Conservation (phyloP, 139 green algal species). For the Spirogloea muscicola region DNA sequence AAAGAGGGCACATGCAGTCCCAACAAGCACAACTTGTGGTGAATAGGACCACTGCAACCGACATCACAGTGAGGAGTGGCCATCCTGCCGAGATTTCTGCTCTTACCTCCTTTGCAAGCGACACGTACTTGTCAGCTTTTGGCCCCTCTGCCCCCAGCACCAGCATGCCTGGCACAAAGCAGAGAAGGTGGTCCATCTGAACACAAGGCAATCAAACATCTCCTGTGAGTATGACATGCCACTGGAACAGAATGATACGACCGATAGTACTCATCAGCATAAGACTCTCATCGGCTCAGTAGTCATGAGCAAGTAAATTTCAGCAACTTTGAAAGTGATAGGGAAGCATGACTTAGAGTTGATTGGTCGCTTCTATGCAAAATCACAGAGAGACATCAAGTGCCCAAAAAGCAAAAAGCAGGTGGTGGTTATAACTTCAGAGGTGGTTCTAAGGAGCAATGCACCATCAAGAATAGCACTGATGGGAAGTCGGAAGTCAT, state of each 20-base stretch:
- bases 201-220: not conserved
- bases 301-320: constrained; percentile 6
- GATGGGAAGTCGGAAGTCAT: constrained; percentile 7
- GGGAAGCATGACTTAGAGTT: not conserved
- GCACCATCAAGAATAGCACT: constrained; percentile 7
- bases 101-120: constrained; percentile 50
- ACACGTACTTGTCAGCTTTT: constrained; percentile 40
- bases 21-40: not conserved
- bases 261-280: not conserved
- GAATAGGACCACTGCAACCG: not conserved
- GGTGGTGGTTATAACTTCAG: not conserved
- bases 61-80: not conserved
- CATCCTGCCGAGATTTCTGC: too few species aligned
- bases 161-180: constrained; percentile 69
- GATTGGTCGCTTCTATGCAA: not conserved
- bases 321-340: not conserved
- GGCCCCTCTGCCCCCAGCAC: constrained; percentile 48
- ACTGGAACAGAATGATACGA: not conserved
- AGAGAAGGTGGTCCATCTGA: constrained; percentile 67
- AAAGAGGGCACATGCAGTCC: not conserved
- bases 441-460: not conserved
- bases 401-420: not conserved
- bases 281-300: not conserved
- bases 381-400: not conserved
- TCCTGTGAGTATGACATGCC: not conserved